Conservation (phyloP, 441 rosid species). For the Pelargonium fulgidum region DNA sequence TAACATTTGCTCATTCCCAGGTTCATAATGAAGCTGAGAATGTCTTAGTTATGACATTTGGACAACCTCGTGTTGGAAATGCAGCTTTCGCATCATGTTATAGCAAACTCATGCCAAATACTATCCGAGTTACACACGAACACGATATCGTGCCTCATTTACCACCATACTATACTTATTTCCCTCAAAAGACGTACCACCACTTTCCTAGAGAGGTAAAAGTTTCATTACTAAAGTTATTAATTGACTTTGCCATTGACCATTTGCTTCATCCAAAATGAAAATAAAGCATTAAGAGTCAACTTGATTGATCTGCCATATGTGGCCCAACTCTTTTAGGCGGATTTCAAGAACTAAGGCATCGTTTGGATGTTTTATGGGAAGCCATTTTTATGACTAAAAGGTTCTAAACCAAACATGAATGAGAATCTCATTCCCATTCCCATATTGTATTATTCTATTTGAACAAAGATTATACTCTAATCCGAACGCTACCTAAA, state of each 20-base stretch:
- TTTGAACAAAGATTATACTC: no score
- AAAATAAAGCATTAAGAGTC: neutral
- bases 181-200: slow-evolving; percentile 89
- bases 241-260: slow-evolving; percentile 1
- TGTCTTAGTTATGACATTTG: slow-evolving; percentile 83
- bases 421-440: no score
- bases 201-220: slow-evolving; percentile 94
- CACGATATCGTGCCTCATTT: slow-evolving; percentile 92
- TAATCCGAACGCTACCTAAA: neutral
- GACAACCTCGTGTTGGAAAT: slow-evolving; percentile 97
- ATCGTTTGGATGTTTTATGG: no score
- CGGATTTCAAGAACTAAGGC: neutral
- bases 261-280: neutral
- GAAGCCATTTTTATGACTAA: no score
- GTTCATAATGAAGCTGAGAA: slow-evolving; percentile 58
- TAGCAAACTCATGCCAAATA: slow-evolving; percentile 58
- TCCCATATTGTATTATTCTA: no score
- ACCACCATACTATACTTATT: slow-evolving; percentile 70
- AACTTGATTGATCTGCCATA: neutral
- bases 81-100: slow-evolving; percentile 74
- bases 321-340: neutral
- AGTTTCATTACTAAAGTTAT: neutral
- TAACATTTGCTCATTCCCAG: slow-evolving; percentile 33
- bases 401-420: no score
- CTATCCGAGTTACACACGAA: slow-evolving; percentile 59